phyloP scores from a whole-genome alignment of 2,329 filamentous ascomycete genomes.

The Magnaporthiopsis rhizophila region DNA sequence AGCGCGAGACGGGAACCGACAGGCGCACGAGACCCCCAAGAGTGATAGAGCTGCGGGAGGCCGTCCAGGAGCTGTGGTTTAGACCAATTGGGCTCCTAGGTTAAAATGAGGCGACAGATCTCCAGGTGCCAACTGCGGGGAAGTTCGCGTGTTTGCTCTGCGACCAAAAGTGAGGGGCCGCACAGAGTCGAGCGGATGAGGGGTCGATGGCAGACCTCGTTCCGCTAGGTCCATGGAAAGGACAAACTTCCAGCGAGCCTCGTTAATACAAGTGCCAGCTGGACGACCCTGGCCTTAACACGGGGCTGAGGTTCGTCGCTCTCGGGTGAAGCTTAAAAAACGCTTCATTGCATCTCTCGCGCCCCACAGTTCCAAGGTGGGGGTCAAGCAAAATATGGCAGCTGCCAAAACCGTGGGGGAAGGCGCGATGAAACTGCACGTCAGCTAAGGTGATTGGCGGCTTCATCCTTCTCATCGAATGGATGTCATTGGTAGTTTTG shows the following conservation, averaged over 20 bases:
- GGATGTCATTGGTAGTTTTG: too few relatives aligned
- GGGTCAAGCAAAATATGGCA: not conserved
- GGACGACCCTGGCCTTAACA: too few relatives aligned
- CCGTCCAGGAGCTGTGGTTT: not conserved
- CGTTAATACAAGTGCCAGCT: too few relatives aligned
- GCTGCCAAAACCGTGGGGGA: not conserved
- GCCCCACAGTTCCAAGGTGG: not conserved
- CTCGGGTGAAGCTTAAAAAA: not conserved
- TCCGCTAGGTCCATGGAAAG: too few relatives aligned
- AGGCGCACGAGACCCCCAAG: not conserved
- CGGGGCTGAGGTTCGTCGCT: not conserved
- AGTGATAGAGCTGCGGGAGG: not conserved
- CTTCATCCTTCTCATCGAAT: too few relatives aligned
- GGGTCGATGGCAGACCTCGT: too few relatives aligned
- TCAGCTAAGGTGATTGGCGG: too few relatives aligned
- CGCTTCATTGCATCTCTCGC: not conserved
- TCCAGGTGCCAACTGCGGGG: not conserved
- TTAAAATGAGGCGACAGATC: not conserved
- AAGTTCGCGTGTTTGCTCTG: not conserved
- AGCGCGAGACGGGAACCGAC: not conserved
- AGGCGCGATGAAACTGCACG: not conserved
- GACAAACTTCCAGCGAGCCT: too few relatives aligned
- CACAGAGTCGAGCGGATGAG: not conserved
- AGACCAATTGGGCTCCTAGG: not conserved
- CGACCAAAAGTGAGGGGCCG: not conserved